Percentiles rank a stretch among this genome's conserved stretches.
These are phyloP conservation scores for Gamsiella multidivaricata DNA, from an alignment of 192 early-diverging fungal species.

Conservation along the genomic window DNA sequence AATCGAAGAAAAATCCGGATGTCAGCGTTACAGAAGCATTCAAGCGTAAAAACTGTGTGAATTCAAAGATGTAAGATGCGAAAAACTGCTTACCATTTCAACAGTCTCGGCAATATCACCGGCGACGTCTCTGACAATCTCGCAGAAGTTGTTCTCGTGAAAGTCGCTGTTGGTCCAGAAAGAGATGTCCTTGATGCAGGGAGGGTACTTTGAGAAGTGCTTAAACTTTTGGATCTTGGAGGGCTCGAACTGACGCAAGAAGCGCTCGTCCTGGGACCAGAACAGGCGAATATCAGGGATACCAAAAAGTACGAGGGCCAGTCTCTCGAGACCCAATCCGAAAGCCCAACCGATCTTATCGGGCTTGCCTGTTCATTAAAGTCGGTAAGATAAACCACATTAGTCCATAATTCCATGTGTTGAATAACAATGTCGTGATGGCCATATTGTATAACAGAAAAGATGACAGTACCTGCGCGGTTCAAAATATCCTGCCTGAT, in stretches of 20 bases:
- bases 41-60: background rate
- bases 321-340: conserved; percentile 94
- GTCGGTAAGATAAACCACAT: background rate
- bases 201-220: conserved; percentile 90
- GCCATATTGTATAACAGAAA: conserved; percentile 1
- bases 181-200: conserved; percentile 94
- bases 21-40: background rate
- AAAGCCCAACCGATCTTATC: conserved; percentile 97
- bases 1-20: background rate
- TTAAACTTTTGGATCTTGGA: conserved; percentile 78
- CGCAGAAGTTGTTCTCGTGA: conserved; percentile 96
- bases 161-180: conserved; percentile 83
- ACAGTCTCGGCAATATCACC: conserved; percentile 94
- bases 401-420: no score
- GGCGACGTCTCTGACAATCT: conserved; percentile 90
- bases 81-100: conserved; percentile 66
- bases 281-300: conserved; percentile 97
- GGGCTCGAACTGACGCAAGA: conserved; percentile 83
- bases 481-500: conserved; percentile 88
- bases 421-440: no score
- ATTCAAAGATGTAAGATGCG: background rate
- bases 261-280: conserved; percentile 91
- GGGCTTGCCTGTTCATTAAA: conserved; percentile 56
- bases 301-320: conserved; percentile 95
- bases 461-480: conserved; percentile 60